These are phyloP conservation scores for Elongisporangium undulatum DNA, from an alignment of 352 stramenopile genomes.

Conservation along the genomic window DNA sequence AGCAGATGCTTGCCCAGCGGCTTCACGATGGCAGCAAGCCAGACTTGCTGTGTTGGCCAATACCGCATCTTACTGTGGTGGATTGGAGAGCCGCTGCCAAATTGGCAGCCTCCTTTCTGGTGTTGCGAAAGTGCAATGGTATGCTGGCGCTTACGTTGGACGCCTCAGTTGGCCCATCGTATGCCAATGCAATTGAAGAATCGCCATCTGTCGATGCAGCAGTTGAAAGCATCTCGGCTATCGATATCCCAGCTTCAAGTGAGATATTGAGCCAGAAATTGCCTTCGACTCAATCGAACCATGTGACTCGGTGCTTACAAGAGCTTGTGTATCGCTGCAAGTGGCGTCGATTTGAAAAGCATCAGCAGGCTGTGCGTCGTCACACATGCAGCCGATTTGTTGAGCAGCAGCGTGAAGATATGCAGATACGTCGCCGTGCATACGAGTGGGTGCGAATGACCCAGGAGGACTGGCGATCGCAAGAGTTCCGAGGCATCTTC, in stretches of 20 bases:
- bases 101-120: constrained; percentile 14
- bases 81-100: constrained; percentile 24
- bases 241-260: background rate
- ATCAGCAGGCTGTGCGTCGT: constrained; percentile 27
- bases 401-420: background rate
- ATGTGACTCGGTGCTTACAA: constrained; percentile 6
- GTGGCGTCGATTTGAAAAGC: constrained; percentile 31
- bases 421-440: background rate
- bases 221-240: background rate
- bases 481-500: constrained; percentile 37
- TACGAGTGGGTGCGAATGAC: constrained; percentile 55
- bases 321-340: constrained; percentile 6
- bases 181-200: background rate
- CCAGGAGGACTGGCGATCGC: constrained; percentile 36
- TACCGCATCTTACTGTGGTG: constrained; percentile 7
- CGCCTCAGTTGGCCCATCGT: constrained; percentile 2
- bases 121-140: constrained; percentile 34
- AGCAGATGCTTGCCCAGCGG: constrained; percentile 8
- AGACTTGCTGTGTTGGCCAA: constrained; percentile 1
- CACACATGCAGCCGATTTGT: constrained; percentile 7
- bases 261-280: background rate
- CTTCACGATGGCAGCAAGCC: background rate
- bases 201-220: too few relatives aligned
- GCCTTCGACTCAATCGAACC: background rate
- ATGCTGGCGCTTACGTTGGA: constrained; percentile 8